phyloP scores from a whole-genome alignment of 306 rosid genomes.

The Citrullus colocynthis region DNA sequence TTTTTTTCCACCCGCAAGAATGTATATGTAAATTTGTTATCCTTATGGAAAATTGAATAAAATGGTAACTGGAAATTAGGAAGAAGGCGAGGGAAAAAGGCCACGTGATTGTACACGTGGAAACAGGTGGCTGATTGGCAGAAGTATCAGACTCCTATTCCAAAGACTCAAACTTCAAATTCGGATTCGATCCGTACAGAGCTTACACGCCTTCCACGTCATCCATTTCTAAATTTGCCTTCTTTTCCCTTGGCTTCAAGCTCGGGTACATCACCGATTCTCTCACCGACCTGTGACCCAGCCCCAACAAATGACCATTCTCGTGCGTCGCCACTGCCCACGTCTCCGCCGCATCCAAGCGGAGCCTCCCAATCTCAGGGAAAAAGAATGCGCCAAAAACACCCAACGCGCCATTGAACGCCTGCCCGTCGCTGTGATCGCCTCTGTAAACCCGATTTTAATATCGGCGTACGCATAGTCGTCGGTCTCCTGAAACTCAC shows the following conservation, averaged over 20 bases:
- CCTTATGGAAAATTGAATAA: neutral
- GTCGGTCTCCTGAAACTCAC: constrained; percentile 38
- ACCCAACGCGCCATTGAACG: constrained; percentile 75
- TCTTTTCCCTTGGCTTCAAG: constrained; percentile 55
- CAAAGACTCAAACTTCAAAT: constrained; percentile 27
- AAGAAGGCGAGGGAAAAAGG: neutral
- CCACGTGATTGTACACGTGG: neutral
- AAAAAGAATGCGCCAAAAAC: constrained; percentile 70
- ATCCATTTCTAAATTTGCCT: constrained; percentile 42
- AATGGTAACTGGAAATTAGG: neutral
- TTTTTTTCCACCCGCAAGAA: too few relatives aligned
- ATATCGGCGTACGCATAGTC: constrained; percentile 43
- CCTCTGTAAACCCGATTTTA: constrained; percentile 62
- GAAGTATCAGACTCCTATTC: constrained; percentile 41
- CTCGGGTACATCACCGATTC: constrained; percentile 81
- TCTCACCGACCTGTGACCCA: constrained; percentile 52
- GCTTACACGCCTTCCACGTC: constrained; percentile 70
- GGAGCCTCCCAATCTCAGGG: constrained; percentile 72
- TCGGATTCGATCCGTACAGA: constrained; percentile 67
- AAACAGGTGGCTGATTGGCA: constrained; percentile 18
- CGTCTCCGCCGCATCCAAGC: constrained; percentile 74
- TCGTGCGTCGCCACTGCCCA: constrained; percentile 83
- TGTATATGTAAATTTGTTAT: too few relatives aligned
- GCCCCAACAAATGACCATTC: constrained; percentile 76
- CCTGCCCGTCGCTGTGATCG: constrained; percentile 73